Evolutionary conservation across 2,329 filamentous ascomycete genomes (phyloP).

Genomic region (Ascochyta pisi): DNA sequence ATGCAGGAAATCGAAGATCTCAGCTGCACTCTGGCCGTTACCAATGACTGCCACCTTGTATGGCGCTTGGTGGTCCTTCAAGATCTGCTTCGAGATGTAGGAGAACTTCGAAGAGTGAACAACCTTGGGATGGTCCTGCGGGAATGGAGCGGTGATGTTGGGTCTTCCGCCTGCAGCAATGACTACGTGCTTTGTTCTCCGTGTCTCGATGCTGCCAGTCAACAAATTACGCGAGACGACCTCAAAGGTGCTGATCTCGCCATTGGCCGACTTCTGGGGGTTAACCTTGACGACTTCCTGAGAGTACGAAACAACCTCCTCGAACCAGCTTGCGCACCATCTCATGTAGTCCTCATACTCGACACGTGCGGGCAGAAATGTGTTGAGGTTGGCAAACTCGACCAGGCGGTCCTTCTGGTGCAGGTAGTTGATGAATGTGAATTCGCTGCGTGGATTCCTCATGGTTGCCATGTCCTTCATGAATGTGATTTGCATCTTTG

Average conservation of each 20-base stretch:
- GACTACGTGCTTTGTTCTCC: constrained; percentile 71
- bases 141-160: constrained; percentile 73
- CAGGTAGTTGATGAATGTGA: constrained; percentile 96
- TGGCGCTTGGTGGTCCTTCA: constrained; percentile 61
- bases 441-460: constrained; percentile 84
- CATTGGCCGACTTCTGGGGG: constrained; percentile 61
- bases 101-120: constrained; percentile 91
- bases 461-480: constrained; percentile 94
- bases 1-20: constrained; percentile 92
- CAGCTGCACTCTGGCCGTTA: constrained; percentile 89
- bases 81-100: constrained; percentile 65
- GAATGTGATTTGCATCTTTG: constrained; percentile 98
- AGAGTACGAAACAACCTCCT: constrained; percentile 74
- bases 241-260: constrained; percentile 68
- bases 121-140: constrained; percentile 72
- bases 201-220: constrained; percentile 62
- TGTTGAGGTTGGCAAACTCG: constrained; percentile 88
- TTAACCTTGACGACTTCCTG: constrained; percentile 77
- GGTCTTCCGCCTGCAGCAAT: constrained; percentile 72
- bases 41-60: constrained; percentile 86
- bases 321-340: constrained; percentile 87
- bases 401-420: constrained; percentile 81
- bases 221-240: constrained; percentile 69
- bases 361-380: constrained; percentile 82
- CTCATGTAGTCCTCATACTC: constrained; percentile 97